Percentiles rank a stretch among this genome's conserved stretches.
Evolutionary conservation across 768 basidiomycete genomes (phyloP).

Genomic region (Tylopilus plumbeoviolaceoides): DNA sequence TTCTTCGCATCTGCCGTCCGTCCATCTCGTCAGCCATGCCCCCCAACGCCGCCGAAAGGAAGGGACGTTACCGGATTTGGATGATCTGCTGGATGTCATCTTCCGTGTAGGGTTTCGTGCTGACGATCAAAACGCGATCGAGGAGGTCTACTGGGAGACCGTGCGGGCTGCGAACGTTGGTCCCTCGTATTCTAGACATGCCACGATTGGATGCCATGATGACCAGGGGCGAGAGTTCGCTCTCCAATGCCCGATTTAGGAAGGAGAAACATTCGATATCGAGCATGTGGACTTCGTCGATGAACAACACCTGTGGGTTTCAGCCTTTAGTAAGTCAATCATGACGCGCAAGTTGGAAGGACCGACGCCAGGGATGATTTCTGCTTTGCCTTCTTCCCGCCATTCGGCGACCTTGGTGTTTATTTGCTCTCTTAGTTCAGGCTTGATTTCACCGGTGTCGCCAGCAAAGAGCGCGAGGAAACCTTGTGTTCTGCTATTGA

Average conservation of each 20-base stretch:
- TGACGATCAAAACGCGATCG: constrained; percentile 94
- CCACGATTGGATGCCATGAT: constrained; percentile 99
- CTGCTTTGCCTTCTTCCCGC: constrained; percentile 98
- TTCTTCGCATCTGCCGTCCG: constrained; percentile 68
- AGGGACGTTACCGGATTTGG: constrained; percentile 63
- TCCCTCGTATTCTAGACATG: constrained; percentile 91
- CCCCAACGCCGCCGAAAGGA: not conserved
- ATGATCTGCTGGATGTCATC: constrained; percentile 91
- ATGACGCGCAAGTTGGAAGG: not conserved
- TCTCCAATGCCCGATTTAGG: constrained; percentile 93
- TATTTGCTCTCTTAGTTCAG: constrained; percentile 93
- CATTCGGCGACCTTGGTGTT: constrained; percentile 96
- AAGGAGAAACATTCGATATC: constrained; percentile 99
- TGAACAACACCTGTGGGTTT: constrained; percentile 78
- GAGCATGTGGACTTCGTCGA: constrained; percentile 99
- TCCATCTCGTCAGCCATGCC: not conserved
- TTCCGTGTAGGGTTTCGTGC: constrained; percentile 78
- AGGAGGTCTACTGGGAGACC: constrained; percentile 93
- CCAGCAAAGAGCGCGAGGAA: constrained; percentile 94
- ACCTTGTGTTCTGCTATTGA: constrained; percentile 97
- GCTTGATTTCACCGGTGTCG: constrained; percentile 98
- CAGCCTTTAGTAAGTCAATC: not conserved
- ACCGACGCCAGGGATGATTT: constrained; percentile 91
- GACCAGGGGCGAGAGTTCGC: constrained; percentile 89
- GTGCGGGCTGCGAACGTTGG: constrained; percentile 91